Percentiles rank a stretch among this genome's conserved stretches.
Conservation (phyloP, 306 rosid genomes). For the Cicer cuneatum region DNA sequence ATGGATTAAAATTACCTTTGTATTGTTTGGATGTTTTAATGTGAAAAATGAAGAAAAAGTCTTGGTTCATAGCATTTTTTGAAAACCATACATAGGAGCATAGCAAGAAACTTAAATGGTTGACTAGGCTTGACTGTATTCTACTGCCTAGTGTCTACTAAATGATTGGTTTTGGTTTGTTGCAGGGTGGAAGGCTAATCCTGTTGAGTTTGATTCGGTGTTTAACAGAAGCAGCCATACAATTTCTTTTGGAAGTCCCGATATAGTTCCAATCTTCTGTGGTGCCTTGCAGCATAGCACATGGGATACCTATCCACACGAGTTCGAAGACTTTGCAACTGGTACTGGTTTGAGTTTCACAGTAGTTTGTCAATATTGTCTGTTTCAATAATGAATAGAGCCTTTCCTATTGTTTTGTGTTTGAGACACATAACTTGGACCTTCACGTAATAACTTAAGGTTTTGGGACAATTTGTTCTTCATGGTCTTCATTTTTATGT, state of each 20-base stretch:
- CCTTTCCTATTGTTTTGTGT: background rate
- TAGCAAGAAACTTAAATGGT: background rate
- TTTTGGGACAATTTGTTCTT: conserved; percentile 28
- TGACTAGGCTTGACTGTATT: conserved; percentile 21
- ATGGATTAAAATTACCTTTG: background rate
- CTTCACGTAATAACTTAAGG: background rate
- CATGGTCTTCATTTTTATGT: conserved; percentile 26
- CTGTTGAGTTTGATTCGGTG: conserved; percentile 91
- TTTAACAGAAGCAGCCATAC: conserved; percentile 84
- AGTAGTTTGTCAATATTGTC: conserved; percentile 13
- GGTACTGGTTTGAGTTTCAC: conserved; percentile 73
- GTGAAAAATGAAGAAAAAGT: background rate
- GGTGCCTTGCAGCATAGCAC: conserved; percentile 82
- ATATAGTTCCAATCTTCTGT: conserved; percentile 88
- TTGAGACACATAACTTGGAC: conserved; percentile 2
- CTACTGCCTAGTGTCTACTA: conserved; percentile 33
- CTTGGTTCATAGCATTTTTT: background rate
- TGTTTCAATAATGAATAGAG: conserved; percentile 23
- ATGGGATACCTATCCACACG: conserved; percentile 85
- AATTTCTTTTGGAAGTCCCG: conserved; percentile 85
- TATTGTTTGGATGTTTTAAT: conserved; percentile 11
- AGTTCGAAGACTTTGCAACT: conserved; percentile 85
- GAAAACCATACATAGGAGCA: background rate
- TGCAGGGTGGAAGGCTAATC: conserved; percentile 97
- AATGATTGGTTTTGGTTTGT: conserved; percentile 37